Conservation (phyloP, 108 stramenopile species). For the Halocafeteria seosinensis region DNA sequence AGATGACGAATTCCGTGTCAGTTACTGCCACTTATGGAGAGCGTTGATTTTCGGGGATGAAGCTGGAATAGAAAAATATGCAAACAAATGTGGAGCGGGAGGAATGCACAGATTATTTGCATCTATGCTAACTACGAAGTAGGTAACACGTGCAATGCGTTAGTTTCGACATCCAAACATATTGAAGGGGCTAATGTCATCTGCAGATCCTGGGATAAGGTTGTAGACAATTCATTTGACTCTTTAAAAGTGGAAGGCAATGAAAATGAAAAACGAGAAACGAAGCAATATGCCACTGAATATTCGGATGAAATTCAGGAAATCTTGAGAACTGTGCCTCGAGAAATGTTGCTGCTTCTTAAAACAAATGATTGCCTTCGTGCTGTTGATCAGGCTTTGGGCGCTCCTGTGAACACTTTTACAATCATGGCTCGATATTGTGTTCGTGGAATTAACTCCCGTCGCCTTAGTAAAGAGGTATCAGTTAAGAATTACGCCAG, state of each 20-base stretch:
- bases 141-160: too few relatives aligned
- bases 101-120: slow-evolving; percentile 16
- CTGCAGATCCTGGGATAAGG: background rate
- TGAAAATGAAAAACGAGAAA: slow-evolving; percentile 14
- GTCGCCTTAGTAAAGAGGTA: too few relatives aligned
- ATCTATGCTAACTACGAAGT: slow-evolving; percentile 21
- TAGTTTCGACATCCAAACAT: too few relatives aligned
- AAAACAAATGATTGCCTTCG: background rate
- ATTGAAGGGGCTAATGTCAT: too few relatives aligned
- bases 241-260: slow-evolving; percentile 6
- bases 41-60: slow-evolving; percentile 23
- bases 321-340: slow-evolving; percentile 24
- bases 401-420: background rate
- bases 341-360: slow-evolving; percentile 34
- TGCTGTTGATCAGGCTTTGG: background rate
- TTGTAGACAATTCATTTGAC: slow-evolving; percentile 11
- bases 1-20: slow-evolving; percentile 18
- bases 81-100: background rate
- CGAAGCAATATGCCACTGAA: slow-evolving; percentile 24
- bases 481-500: too few relatives aligned
- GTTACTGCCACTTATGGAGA: slow-evolving; percentile 30
- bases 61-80: slow-evolving; percentile 5
- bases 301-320: slow-evolving; percentile 20
- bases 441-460: background rate
- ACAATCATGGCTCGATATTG: background rate